Evolutionary conservation across 163 green algal species (phyloP).

Genomic region (Scenedesmus sp.): DNA sequence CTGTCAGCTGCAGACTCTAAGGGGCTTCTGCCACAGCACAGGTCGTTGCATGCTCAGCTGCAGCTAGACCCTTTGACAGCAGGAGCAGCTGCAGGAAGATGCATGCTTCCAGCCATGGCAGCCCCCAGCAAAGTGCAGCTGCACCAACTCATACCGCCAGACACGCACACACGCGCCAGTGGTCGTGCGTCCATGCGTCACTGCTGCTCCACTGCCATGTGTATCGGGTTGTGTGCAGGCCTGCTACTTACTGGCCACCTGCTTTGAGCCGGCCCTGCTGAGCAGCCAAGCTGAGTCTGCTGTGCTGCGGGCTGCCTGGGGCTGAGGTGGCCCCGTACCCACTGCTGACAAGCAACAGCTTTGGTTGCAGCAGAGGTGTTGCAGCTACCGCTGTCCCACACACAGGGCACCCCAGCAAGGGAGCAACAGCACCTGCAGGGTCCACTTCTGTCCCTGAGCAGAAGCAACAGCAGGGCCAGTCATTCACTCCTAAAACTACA

Average conservation of each 20-base stretch:
- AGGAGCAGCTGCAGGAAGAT: background rate
- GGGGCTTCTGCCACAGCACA: background rate
- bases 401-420: background rate
- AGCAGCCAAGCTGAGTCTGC: background rate
- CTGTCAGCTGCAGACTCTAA: background rate
- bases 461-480: background rate
- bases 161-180: background rate
- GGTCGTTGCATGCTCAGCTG: background rate
- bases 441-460: background rate
- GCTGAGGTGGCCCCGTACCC: background rate
- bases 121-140: background rate
- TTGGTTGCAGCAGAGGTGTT: background rate
- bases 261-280: background rate
- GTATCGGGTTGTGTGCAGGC: background rate
- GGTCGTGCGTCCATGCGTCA: too few species aligned
- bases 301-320: conserved; percentile 3
- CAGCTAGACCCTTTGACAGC: background rate
- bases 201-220: background rate
- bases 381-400: background rate
- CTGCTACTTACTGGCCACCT: background rate
- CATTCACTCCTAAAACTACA: background rate
- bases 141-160: background rate
- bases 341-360: background rate
- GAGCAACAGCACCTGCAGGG: background rate
- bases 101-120: background rate